Base-by-base conservation (phyloP, 352 stramenopile genomes). In the Phytopythium mirpurense region DNA sequence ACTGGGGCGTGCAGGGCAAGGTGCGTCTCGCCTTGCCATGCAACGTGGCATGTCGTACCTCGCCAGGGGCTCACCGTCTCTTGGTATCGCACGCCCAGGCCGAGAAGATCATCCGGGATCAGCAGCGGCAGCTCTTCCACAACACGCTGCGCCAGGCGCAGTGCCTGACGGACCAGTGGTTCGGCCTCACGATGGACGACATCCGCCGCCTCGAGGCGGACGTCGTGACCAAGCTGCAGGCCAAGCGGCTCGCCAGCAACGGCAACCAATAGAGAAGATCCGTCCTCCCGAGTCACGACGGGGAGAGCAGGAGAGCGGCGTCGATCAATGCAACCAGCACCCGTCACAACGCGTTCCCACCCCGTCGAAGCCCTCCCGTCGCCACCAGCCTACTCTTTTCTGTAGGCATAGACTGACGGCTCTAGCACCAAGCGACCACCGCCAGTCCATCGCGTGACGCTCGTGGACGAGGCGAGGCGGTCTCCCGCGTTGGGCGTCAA, bases 81-180 rank as follows among this genome's bases (percentile, higher is more conserved):
- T n/a, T n/a, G n/a, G n/a, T n/a, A n/a, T n/a, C n/a, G n/a, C n/a
- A n/a, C n/a, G n/a, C n/a, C 2, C 31, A 84, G 74, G 78, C 76
- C 5, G 81, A 93, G 58, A 89, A 90, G 45, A 78, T 78, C 46
- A 91, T 93, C 60, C 78, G 76, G 54, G 79, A 93, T 61, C 81
- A 90, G 47, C 83, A 91, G 68, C 79, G 83, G 42, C 77, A 88
- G 62, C 65, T 93, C 21, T 93, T 93, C 65, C 81, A 92, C 65
- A 72, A 63, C 26, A 86, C 77, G 5, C 57, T 89, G 35, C 70
- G 78, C 19, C 68, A 76, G 54, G 74, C 83, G 42, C 80, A 90
- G 54, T 93, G 81, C 57, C 60, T 86, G 53, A 91, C 77, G 38
- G 78, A 90, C 63, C 71, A 93, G 38, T 93, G 83, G 81, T 90